These are phyloP conservation scores for Aphanocladium album DNA, from an alignment of 2,329 filamentous ascomycete species.

Conservation along the genomic window DNA sequence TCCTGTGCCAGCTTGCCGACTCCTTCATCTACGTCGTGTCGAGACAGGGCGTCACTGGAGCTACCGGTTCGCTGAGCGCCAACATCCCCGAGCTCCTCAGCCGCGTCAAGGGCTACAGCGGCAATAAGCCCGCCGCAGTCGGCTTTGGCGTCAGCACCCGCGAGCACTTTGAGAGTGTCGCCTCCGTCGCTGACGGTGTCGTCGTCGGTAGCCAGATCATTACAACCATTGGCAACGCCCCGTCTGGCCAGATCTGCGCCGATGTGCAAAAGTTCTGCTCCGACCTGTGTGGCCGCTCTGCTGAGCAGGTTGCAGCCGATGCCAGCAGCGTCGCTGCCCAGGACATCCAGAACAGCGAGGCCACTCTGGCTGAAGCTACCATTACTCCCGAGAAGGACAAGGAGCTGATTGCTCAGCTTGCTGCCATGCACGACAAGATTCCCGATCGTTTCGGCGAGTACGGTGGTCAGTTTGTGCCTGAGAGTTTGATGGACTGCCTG, in stretches of 20 bases:
- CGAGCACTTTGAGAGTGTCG: slow-evolving; percentile 86
- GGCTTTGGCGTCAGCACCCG: slow-evolving; percentile 95
- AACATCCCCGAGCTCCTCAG: slow-evolving; percentile 76
- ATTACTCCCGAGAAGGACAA: slow-evolving; percentile 60
- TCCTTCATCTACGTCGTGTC: slow-evolving; percentile 99
- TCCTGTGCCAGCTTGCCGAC: slow-evolving; percentile 93
- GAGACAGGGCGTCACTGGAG: slow-evolving; percentile 93
- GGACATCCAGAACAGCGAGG: slow-evolving; percentile 67
- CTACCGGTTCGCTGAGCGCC: slow-evolving; percentile 73
- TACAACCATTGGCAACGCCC: slow-evolving; percentile 56
- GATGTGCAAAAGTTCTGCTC: slow-evolving; percentile 80
- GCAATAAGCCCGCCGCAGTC: slow-evolving; percentile 83
- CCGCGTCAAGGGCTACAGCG: slow-evolving; percentile 87
- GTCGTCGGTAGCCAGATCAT: slow-evolving; percentile 97
- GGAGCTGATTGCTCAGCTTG: slow-evolving; percentile 75
- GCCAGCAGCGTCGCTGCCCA: slow-evolving; percentile 41
- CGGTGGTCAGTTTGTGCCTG: slow-evolving; percentile 94
- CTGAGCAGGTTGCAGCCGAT: slow-evolving; percentile 14
- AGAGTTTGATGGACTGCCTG: slow-evolving; percentile 96
- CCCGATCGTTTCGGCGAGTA: slow-evolving; percentile 91
- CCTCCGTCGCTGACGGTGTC: slow-evolving; percentile 82
- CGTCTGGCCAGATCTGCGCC: slow-evolving; percentile 33
- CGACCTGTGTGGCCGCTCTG: slow-evolving; percentile 51
- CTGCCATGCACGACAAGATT: slow-evolving; percentile 73
- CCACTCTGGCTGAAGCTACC: slow-evolving; percentile 55